Evolutionary conservation across 2,329 filamentous ascomycete species (phyloP), one percentile per base, ranked within the genome.

Genomic region (Lasiodiplodia sp.): DNA sequence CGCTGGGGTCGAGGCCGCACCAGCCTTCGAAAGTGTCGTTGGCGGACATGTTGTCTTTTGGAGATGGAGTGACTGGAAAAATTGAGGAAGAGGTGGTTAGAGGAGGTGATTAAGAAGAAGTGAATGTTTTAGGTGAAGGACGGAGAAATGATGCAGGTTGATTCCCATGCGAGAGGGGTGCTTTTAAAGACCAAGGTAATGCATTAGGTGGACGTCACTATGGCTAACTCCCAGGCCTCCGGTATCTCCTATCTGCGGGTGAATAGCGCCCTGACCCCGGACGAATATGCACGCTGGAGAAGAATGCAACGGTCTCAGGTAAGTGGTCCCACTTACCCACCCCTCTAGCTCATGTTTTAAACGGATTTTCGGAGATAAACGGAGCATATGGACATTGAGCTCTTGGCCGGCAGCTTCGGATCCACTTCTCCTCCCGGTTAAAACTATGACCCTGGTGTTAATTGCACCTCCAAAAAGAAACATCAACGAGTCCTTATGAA

Each of bases 1-100:
- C 77, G 69, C 78, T 77, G 44, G 80, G 73, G 76, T 85, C 84
- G 44, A 84, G 81, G 73, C 84, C 86, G 71, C 87, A 79, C 86
- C 86, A 88, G 73, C 86, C 64, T 40, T 66, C 64, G 25, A 66
- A 66, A 7, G 56, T 58, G 40, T 56, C 23, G 25, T 66, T 53
- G 28, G 38, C 16, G 16, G 55, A 38, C 64, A 66, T 68, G 40
- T n/a, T 28, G 37, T n/a, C 12, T 23, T 86, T 74, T 23, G 23
- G 86, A 81, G 74, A 88, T 64, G 82, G 83, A 76, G 84, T 83
- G 78, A 66, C 77, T 74, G 37, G 10, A 23, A 23, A 14, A 25
- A 23, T 8, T 18, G 14, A 31, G 73, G 37, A 10, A 18, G 23
- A 25, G 18, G 10, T 18, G 14, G 12, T 31, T 4, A 3, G 7